These are phyloP conservation scores for Rhizoctonia solani DNA, from an alignment of 1,284 basidiomycete genomes.

Conservation along the genomic window DNA sequence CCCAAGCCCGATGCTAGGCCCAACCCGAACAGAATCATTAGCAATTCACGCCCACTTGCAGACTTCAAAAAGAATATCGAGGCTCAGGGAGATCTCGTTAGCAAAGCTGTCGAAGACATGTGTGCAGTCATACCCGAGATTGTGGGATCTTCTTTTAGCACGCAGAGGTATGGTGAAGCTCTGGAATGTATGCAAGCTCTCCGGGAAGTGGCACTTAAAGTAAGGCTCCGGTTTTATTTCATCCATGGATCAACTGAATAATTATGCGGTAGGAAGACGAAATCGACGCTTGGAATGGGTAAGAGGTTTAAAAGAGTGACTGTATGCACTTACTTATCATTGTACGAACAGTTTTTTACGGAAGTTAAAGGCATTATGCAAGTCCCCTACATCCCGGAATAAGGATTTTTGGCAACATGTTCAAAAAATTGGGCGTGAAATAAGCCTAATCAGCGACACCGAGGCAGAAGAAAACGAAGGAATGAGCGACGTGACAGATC, in stretches of 20 bases:
- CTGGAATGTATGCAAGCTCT: constrained; percentile 70
- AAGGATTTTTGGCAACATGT: constrained; percentile 65
- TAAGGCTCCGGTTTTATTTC: constrained; percentile 43
- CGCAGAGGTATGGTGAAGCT: constrained; percentile 66
- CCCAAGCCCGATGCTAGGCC: constrained; percentile 33
- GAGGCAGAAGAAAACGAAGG: constrained; percentile 54
- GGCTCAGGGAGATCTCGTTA: constrained; percentile 68
- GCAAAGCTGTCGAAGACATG: constrained; percentile 81
- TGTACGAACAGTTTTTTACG: constrained; percentile 59
- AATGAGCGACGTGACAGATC: constrained; percentile 32
- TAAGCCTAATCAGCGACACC: constrained; percentile 64
- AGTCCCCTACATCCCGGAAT: constrained; percentile 57
- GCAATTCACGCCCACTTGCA: constrained; percentile 68
- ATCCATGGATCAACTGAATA: neutral
- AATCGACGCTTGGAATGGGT: constrained; percentile 77
- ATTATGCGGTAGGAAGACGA: constrained; percentile 66
- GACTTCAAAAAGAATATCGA: constrained; percentile 75
- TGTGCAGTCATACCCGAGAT: constrained; percentile 71
- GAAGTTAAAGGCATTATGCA: constrained; percentile 60
- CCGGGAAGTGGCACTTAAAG: constrained; percentile 66
- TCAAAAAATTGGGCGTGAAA: constrained; percentile 53
- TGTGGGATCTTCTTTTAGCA: constrained; percentile 68
- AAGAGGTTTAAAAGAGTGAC: constrained; percentile 42
- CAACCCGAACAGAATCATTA: constrained; percentile 53
- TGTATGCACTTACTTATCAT: constrained; percentile 10